phyloP scores from a whole-genome alignment of 768 basidiomycete genomes.

The Mycena kentingensis region DNA sequence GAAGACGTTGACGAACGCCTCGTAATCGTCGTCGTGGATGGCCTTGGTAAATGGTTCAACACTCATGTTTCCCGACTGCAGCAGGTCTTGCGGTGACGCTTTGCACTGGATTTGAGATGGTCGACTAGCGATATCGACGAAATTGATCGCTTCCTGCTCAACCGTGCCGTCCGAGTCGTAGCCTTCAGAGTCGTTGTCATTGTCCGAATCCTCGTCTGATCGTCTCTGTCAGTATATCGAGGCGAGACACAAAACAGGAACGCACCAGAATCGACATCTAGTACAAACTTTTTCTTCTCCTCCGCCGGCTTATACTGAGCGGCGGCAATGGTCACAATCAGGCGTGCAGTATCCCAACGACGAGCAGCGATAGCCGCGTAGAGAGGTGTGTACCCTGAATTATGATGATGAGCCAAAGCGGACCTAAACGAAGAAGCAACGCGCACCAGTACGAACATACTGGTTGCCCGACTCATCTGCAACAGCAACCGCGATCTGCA shows the following conservation, averaged over 20 bases:
- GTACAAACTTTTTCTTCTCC: conserved; percentile 36
- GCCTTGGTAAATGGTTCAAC: conserved; percentile 36
- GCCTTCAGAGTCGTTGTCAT: conserved; percentile 42
- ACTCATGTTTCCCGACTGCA: conserved; percentile 23
- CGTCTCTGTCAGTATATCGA: not conserved
- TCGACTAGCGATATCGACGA: conserved; percentile 55
- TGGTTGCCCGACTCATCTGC: conserved; percentile 18
- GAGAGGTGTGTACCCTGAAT: conserved; percentile 49
- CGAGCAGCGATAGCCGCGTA: conserved; percentile 50
- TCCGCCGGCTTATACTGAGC: conserved; percentile 53
- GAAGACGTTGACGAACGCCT: conserved; percentile 51
- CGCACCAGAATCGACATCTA: conserved; percentile 39
- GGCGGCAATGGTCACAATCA: conserved; percentile 57
- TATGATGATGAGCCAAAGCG: not conserved
- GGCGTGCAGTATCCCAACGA: conserved; percentile 58
- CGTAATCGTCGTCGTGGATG: conserved; percentile 48
- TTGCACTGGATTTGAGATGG: conserved; percentile 45
- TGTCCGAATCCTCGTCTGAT: conserved; percentile 36
- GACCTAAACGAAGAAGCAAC: not conserved
- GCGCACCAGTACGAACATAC: conserved; percentile 29
- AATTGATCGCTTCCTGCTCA: conserved; percentile 41
- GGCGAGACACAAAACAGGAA: not conserved
- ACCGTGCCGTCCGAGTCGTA: conserved; percentile 44
- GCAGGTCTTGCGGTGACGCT: conserved; percentile 40
- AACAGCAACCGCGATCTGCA: conserved; percentile 48